Conservation (phyloP, 2,329 filamentous ascomycete species). For the Aureobasidium mangrovei region DNA sequence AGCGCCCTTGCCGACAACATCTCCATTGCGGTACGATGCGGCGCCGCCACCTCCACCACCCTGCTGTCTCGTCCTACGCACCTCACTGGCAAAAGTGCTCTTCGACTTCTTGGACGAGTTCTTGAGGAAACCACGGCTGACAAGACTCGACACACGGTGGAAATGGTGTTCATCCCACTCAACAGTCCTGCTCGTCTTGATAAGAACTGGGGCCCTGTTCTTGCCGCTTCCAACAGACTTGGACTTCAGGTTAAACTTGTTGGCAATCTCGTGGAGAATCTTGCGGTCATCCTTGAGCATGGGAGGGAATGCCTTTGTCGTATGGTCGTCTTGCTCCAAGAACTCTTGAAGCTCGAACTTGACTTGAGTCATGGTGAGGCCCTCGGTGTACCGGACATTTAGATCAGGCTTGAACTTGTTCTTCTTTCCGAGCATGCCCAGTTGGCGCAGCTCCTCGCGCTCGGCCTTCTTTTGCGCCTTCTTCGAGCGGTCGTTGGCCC, state of each 20-base stretch:
- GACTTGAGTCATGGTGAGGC: slow-evolving; percentile 63
- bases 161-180: slow-evolving; percentile 49
- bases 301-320: slow-evolving; percentile 65
- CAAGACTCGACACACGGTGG: slow-evolving; percentile 33
- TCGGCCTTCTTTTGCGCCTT: slow-evolving; percentile 40
- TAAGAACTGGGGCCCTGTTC: slow-evolving; percentile 66
- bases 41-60: slow-evolving; percentile 31
- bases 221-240: slow-evolving; percentile 70
- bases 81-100: slow-evolving; percentile 12
- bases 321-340: slow-evolving; percentile 52
- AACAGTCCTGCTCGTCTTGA: slow-evolving; percentile 61
- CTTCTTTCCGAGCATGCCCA: slow-evolving; percentile 32
- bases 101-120: slow-evolving; percentile 27
- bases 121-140: slow-evolving; percentile 50
- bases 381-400: slow-evolving; percentile 61
- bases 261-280: slow-evolving; percentile 69
- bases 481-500: slow-evolving; percentile 38
- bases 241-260: slow-evolving; percentile 68
- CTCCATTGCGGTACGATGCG: slow-evolving; percentile 67
- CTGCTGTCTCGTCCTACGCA: slow-evolving; percentile 13
- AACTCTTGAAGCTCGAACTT: slow-evolving; percentile 66
- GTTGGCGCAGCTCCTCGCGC: slow-evolving; percentile 36
- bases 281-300: slow-evolving; percentile 75
- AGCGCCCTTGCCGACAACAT: slow-evolving; percentile 76
- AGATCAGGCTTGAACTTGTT: slow-evolving; percentile 40